A percentile compares a stretch with the other conserved stretches of the same genome.
Conservation (phyloP, 495 filamentous ascomycete species). For the Penicillium salamii region DNA sequence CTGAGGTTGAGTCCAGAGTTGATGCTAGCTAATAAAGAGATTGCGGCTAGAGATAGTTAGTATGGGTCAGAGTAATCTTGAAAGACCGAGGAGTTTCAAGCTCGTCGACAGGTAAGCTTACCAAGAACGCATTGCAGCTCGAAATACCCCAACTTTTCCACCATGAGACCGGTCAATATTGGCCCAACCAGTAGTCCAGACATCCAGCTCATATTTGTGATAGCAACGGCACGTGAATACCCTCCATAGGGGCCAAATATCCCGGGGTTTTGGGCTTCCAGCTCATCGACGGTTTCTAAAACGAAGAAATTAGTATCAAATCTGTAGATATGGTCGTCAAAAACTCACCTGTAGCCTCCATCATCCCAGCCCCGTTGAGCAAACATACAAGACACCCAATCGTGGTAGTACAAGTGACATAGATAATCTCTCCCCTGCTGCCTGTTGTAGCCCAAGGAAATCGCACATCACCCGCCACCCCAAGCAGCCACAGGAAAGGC, state of each 20-base stretch:
- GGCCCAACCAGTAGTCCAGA: constrained; percentile 34
- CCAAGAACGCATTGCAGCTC: constrained; percentile 31
- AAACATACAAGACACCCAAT: constrained; percentile 21
- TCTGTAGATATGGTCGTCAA: not conserved
- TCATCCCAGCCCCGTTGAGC: constrained; percentile 25
- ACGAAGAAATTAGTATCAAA: not conserved
- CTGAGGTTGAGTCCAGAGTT: constrained; percentile 1
- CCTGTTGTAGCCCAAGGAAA: constrained; percentile 8
- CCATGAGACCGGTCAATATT: constrained; percentile 30
- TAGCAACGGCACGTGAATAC: constrained; percentile 35
- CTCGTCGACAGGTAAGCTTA: constrained; percentile 7
- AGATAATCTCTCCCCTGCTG: constrained; percentile 19
- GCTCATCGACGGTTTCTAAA: constrained; percentile 26
- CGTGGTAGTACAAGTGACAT: constrained; percentile 12
- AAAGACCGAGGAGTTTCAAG: too few species aligned
- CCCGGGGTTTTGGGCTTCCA: constrained; percentile 21
- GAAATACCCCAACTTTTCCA: constrained; percentile 32
- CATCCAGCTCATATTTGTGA: constrained; percentile 36
- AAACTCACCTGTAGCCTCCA: constrained; percentile 33
- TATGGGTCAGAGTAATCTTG: not conserved
- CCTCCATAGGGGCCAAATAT: constrained; percentile 36
- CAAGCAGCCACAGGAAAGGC: constrained; percentile 7
- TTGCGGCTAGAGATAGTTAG: not conserved
- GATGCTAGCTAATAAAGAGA: not conserved
- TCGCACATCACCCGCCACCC: constrained; percentile 3